Evolutionary conservation across 2,329 filamentous ascomycete species (phyloP), one percentile per base, ranked within the genome.

Genomic region (Phyllosticta ampelicida): DNA sequence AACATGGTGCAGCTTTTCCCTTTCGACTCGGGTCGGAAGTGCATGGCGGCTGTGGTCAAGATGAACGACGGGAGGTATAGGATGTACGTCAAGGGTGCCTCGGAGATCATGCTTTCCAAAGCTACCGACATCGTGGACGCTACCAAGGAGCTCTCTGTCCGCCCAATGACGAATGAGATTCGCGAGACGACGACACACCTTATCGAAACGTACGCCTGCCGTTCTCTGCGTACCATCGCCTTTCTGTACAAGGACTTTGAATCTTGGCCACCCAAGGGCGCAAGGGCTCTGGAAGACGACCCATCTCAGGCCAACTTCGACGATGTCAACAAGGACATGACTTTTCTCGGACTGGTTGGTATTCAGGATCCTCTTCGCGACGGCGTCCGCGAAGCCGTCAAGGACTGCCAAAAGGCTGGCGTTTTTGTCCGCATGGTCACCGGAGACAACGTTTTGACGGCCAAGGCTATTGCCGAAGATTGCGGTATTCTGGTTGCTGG

Each of bases 311-410:
- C 82, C 18, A 75, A 84, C 4, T 87, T 91, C 60, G 80, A 85
- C 16, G 81, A 84, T 60, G 70, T 91, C 2, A 87, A 89, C 70
- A 78, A 80, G 55, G 78, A 87, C 56, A 80, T 96, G 21, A 80
- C 78, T 1, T 87, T 96, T 62, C 80, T 87, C 9, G 91, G 90
- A 9, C 79, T 96, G 5, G 85, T 87, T 51, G 90, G 89, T 58
- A 84, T 95, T 59, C 92, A 94, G 68, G 90, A 95, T 64, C 90
- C 90, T 2, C 90, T 89, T 30, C 86, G 90, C 2, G 83, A 84
- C 2, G 90, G 95, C 71, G 90, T 89, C 1, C 87, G 85, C 18
- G 79, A 65, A 11, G 71, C 75, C 11, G 75, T 78, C 53, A 67
- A 67, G 48, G 69, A 74, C 56, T 77, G 74, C 51, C 73, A 75